These are phyloP conservation scores for Russula ochroleuca DNA, from an alignment of 768 basidiomycete species.

Conservation along the genomic window DNA sequence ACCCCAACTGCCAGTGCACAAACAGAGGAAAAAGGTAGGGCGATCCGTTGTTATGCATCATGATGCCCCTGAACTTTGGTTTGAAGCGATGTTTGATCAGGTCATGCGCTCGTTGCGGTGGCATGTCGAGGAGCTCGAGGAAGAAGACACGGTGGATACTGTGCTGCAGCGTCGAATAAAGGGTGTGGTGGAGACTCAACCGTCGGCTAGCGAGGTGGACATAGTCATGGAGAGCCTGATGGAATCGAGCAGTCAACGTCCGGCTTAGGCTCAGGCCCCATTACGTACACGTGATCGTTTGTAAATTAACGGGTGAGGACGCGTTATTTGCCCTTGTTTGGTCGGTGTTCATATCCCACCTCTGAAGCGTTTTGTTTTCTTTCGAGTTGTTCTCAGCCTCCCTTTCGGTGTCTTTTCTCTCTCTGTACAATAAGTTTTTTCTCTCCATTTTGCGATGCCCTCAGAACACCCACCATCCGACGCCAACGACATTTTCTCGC, in stretches of 20 bases:
- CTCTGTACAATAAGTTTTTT: constrained; percentile 20
- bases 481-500: constrained; percentile 62
- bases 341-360: constrained; percentile 21
- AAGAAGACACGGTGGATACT: constrained; percentile 43
- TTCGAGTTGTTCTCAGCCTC: constrained; percentile 5
- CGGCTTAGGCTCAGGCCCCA: background rate
- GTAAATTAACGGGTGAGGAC: background rate
- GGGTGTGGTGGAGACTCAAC: constrained; percentile 36
- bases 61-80: background rate
- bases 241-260: constrained; percentile 9
- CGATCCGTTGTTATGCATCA: background rate
- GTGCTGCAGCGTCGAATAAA: constrained; percentile 37
- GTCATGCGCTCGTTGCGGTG: constrained; percentile 40
- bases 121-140: constrained; percentile 41
- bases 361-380: background rate
- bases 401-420: background rate
- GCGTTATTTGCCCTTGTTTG: constrained; percentile 25
- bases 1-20: constrained; percentile 27
- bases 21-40: constrained; percentile 40
- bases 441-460: constrained; percentile 29
- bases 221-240: constrained; percentile 43
- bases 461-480: constrained; percentile 34
- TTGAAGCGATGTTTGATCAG: constrained; percentile 36
- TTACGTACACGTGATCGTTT: constrained; percentile 10
- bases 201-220: constrained; percentile 39